A percentile compares a stretch with the other conserved stretches of the same genome.
Conservation (phyloP, 495 filamentous ascomycete species). For the Penicillium silybi region DNA sequence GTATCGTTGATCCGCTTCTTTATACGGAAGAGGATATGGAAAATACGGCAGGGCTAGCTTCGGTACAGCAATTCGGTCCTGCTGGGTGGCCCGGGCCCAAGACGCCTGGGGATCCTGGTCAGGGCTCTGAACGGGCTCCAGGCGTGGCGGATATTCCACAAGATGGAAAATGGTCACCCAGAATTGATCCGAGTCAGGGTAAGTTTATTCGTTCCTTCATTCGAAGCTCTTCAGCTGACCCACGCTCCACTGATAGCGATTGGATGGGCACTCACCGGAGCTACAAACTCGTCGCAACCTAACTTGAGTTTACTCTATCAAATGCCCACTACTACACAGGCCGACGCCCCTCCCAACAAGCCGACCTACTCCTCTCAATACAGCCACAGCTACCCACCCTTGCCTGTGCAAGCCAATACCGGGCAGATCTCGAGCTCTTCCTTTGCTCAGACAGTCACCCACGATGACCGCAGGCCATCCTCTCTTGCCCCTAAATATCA, state of each 20-base stretch:
- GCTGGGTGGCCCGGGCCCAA: constrained; percentile 41
- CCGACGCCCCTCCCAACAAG: constrained; percentile 15
- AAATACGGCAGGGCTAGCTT: constrained; percentile 44
- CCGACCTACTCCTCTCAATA: constrained; percentile 31
- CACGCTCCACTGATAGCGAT: constrained; percentile 45
- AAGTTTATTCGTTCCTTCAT: constrained; percentile 6
- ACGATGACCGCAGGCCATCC: constrained; percentile 14
- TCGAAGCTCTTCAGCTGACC: neutral
- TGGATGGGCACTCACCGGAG: constrained; percentile 75
- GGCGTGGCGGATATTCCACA: constrained; percentile 24
- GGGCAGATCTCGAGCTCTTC: constrained; percentile 20
- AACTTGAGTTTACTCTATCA: constrained; percentile 73
- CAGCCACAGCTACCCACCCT: constrained; percentile 30
- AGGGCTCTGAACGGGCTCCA: constrained; percentile 20
- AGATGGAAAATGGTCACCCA: constrained; percentile 39
- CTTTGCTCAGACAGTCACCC: constrained; percentile 15
- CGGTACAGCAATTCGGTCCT: constrained; percentile 37
- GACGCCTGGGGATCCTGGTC: constrained; percentile 21
- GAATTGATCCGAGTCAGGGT: constrained; percentile 51
- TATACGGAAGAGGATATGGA: constrained; percentile 77
- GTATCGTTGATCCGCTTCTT: constrained; percentile 74
- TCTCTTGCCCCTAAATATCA: constrained; percentile 21
- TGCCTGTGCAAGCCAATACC: constrained; percentile 21
- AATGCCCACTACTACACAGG: constrained; percentile 33
- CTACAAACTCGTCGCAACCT: constrained; percentile 74